Evolutionary conservation across 371 early-diverging fungal genomes (phyloP), one percentile per base, ranked within the genome.

Genomic region (Rhizopus microsporus): DNA sequence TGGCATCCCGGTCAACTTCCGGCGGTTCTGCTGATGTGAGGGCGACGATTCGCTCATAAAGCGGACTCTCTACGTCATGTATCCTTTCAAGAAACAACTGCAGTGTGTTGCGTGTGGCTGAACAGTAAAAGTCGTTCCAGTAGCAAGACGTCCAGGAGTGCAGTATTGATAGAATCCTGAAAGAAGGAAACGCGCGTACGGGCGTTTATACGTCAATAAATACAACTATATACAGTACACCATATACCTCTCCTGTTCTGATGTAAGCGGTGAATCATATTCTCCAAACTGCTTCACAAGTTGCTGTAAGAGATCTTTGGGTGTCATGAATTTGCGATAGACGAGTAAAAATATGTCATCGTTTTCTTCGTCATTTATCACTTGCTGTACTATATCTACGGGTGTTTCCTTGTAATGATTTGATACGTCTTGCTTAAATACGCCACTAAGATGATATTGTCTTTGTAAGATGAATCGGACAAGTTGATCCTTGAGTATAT

Each of bases 281-380:
- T 37, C 29, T 13, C 30, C 29, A 17, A 46, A 81, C 52, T 74
- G 68, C 33, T 74, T 68, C 42, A 81, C 76, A 17, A 83, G 57
- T 29, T 65, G 61, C 12, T 74, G 67, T 29, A 71, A 65, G 15
- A 83, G 65, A 7, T 79, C 75, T 8, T 68, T 58, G 7, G 83
- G 83, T n/a, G 74, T 76, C 75, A 83, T 73, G 51, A 83, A 81
- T 45, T 66, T 72, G 29, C 83, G 77, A 54, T 74, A 83, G 49
- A 83, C 75, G 31, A 75, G 71, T 50, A 81, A 59, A 58, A 83
- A 83, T 10, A 77, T 65, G 60, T 23, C 9, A 48, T 37, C 8
- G 0, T 51, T 48, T 32, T 45, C 50, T 45, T 38, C 31, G 13
- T 34, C 15, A 33, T 57, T n/a, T 32, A 59, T 44, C 13, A 59